Evolutionary conservation across 306 rosid genomes (phyloP).

Genomic region (Vigna reflexopilosa): DNA sequence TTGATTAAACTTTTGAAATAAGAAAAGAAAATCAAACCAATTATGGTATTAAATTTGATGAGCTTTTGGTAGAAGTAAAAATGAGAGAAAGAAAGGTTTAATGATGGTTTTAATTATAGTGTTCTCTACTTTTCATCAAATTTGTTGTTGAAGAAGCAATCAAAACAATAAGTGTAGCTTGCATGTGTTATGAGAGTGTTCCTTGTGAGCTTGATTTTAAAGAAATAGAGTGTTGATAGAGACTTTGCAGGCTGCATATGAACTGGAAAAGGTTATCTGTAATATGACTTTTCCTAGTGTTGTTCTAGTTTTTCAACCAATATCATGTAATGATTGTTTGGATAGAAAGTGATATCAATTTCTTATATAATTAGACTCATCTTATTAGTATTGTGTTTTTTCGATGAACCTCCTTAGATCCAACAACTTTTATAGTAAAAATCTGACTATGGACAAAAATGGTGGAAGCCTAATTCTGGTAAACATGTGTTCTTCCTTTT

Average conservation of each 20-base stretch:
- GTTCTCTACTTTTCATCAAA: not conserved
- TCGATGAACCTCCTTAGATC: no score
- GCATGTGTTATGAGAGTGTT: conserved; percentile 31
- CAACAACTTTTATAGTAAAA: no score
- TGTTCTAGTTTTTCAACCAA: not conserved
- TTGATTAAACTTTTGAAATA: not conserved
- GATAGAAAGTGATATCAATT: no score
- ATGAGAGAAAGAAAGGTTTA: not conserved
- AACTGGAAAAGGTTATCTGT: conserved; percentile 1
- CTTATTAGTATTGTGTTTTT: no score
- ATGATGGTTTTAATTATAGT: conserved; percentile 10
- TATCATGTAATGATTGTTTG: no score
- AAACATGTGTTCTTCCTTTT: no score
- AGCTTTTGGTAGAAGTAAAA: not conserved
- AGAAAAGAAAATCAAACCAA: not conserved
- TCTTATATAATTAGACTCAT: no score
- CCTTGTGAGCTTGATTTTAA: not conserved
- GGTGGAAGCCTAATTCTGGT: no score
- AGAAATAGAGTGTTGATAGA: conserved; percentile 24
- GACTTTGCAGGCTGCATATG: conserved; percentile 2
- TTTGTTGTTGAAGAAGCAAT: conserved; percentile 16
- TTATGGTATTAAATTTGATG: not conserved
- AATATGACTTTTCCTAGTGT: not conserved
- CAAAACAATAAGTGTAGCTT: not conserved
- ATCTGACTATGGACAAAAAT: no score